A percentile compares a stretch with the other conserved stretches of the same genome.
Conservation (phyloP, 192 early-diverging fungal genomes). For the Thamnidium elegans region DNA sequence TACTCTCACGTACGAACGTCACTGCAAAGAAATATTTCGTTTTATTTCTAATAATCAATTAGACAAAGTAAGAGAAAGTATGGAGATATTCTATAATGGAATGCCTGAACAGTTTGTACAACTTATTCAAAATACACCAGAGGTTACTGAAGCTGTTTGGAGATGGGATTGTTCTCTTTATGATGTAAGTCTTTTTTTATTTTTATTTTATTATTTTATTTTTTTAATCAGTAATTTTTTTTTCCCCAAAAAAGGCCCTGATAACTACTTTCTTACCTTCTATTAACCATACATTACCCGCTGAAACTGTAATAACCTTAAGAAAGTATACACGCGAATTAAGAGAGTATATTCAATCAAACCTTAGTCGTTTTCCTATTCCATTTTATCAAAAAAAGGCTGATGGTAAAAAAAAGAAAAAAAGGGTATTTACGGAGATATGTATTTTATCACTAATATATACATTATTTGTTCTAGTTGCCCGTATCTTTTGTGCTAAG, state of each 20-base stretch:
- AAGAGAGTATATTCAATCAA: background rate
- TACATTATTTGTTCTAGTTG: conserved; percentile 34
- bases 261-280: conserved; percentile 19
- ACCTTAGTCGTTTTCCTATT: conserved; percentile 17
- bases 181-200: conserved; percentile 44
- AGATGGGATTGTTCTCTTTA: conserved; percentile 50
- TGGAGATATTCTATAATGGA: conserved; percentile 7
- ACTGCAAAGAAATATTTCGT: conserved; percentile 5
- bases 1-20: conserved; percentile 1
- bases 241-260: conserved; percentile 12
- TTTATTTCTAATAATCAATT: background rate
- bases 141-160: conserved; percentile 46
- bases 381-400: conserved; percentile 24
- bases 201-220: conserved; percentile 2
- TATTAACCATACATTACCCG: background rate
- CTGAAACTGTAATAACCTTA: conserved; percentile 5
- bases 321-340: conserved; percentile 18
- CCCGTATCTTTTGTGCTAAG: conserved; percentile 45
- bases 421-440: background rate
- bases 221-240: background rate
- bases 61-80: background rate
- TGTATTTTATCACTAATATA: conserved; percentile 12
- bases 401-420: conserved; percentile 17
- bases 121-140: conserved; percentile 23
- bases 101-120: conserved; percentile 9